Evolutionary conservation across 441 rosid species (phyloP), one percentile per base, ranked within the genome.

Genomic region (Euphorbia schlechtendalii): DNA sequence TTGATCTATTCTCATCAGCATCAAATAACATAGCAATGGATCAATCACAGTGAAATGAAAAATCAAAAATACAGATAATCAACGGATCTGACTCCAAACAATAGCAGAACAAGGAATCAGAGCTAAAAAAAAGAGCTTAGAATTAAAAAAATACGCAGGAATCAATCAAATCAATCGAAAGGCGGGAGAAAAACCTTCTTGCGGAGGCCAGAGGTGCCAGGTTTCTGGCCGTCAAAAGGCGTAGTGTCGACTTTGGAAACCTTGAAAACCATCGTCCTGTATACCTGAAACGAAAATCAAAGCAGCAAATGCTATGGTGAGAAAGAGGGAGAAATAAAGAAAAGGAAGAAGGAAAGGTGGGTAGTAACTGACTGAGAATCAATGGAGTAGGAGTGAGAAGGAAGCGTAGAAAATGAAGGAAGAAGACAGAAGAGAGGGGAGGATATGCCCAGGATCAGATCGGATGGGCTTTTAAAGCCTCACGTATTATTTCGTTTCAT

Each of bases 191-290:
- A 62, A 62, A 86, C 99, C 99, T 90, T 93, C 90, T 93, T 93
- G 71, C 97, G 99, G 63, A 93, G 99, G 55, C 99, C 97, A 65
- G 99, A 93, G 25, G 99, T 93, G 24, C 96, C 99, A 0, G 97
- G 96, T 73, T 93, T 93, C 85, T 93, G 97, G 80, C 91, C 97
- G 32, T 87, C 95, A 69, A 84, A 61, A 11, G 99, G 93, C 38
- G 79, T 59, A 59, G 96, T 83, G 0, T 76, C 69, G 54, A 90
- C 86, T 51, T 68, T 68, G 20, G 89, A 77, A 12, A 87, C 88
- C 59, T 74, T 75, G 85, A 93, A 93, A 70, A 63, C 85, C 96
- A 86, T 91, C 64, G 4, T 69, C 61, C 53, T 63, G 59, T 3
- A 28, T 57, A 1, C 28, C 63, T 28, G 52, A 8, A 5, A 56